Percentiles rank a stretch among this genome's conserved stretches.
These are phyloP conservation scores for Wickerhamomyces pijperi DNA, from an alignment of 805 yeast genomes.

Conservation along the genomic window DNA sequence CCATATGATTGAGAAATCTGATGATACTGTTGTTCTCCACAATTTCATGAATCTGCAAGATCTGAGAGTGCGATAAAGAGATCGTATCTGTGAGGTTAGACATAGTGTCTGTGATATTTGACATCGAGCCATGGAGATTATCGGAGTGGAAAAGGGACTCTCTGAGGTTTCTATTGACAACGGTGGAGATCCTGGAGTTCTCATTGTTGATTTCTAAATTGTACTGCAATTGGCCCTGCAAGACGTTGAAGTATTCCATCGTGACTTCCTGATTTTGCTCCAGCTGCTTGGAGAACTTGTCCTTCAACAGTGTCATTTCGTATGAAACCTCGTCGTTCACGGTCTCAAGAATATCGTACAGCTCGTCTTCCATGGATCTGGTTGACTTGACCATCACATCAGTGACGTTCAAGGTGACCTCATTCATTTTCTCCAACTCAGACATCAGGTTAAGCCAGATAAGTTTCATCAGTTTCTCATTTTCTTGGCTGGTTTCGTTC, in stretches of 20 bases:
- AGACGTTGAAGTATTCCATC: neutral
- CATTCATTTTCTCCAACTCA: conserved; percentile 8
- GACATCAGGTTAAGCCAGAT: conserved; percentile 7
- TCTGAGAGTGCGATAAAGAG: conserved; percentile 2
- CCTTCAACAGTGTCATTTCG: conserved; percentile 5
- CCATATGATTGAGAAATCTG: neutral
- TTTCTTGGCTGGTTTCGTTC: conserved; percentile 2
- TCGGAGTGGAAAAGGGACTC: conserved; percentile 1
- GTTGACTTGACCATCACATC: conserved; percentile 6
- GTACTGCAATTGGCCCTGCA: neutral
- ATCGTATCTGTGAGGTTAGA: conserved; percentile 3
- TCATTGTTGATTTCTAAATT: conserved; percentile 1
- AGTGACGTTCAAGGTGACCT: conserved; percentile 9
- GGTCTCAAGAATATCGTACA: conserved; percentile 6
- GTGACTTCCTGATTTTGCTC: conserved; percentile 5
- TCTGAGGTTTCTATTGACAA: conserved; percentile 2
- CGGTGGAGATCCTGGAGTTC: neutral
- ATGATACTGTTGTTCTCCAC: conserved; percentile 8
- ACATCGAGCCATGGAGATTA: conserved; percentile 3
- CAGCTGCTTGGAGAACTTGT: conserved; percentile 8
- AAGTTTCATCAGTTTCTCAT: conserved; percentile 5
- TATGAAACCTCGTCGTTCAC: conserved; percentile 4
- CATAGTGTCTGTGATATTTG: conserved; percentile 4
- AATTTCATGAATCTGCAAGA: conserved; percentile 3
- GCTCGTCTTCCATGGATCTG: conserved; percentile 4